phyloP scores from a whole-genome alignment of 495 filamentous ascomycete species.

The Pyrenula aspistea region DNA sequence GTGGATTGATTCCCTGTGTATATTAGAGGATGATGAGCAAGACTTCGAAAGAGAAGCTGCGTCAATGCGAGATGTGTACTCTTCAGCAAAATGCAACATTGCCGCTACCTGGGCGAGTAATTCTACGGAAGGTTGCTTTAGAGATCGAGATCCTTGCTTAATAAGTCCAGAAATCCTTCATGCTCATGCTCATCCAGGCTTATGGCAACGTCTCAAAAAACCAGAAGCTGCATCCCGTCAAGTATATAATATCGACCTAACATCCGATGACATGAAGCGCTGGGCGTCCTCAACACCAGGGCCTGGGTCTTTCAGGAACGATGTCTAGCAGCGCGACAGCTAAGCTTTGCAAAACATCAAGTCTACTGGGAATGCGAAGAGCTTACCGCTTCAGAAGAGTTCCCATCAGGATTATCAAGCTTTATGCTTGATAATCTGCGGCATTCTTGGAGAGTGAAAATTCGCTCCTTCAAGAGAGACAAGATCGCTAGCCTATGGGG shows the following conservation, averaged over 20 bases:
- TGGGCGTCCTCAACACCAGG: background rate
- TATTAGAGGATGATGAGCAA: background rate
- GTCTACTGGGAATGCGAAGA: conserved; percentile 4
- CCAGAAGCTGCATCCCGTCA: too few species aligned
- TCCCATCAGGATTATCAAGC: background rate
- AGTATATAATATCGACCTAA: too few species aligned
- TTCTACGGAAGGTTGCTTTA: background rate
- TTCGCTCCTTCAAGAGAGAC: background rate
- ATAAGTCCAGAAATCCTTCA: background rate
- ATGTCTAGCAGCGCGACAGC: conserved; percentile 3
- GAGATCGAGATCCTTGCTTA: background rate
- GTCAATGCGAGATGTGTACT: background rate
- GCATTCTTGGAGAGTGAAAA: background rate
- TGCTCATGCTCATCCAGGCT: too few species aligned
- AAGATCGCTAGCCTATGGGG: background rate
- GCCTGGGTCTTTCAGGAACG: conserved; percentile 2
- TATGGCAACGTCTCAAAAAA: too few species aligned
- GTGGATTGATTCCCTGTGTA: conserved; percentile 1
- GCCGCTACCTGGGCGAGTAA: background rate
- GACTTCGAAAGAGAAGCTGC: background rate
- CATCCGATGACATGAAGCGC: background rate
- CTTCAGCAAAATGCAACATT: background rate
- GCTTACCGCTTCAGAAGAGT: background rate
- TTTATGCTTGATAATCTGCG: background rate
- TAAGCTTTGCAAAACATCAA: conserved; percentile 4